A percentile compares a stretch with the other conserved stretches of the same genome.
Evolutionary conservation across 768 basidiomycete genomes (phyloP).

Genomic region (Auriculariales sp.): DNA sequence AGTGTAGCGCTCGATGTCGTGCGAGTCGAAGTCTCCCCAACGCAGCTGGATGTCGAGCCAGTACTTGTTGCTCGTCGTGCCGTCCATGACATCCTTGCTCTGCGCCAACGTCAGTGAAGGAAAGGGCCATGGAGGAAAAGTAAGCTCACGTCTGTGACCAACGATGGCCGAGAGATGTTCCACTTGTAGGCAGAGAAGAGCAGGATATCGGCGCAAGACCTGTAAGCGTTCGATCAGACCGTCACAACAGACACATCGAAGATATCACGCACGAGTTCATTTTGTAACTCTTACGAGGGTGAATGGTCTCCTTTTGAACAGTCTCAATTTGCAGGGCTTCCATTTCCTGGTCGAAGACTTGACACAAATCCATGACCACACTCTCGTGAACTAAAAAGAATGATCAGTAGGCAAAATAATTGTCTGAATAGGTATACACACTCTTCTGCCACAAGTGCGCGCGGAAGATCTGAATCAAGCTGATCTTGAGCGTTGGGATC

Average conservation of each 20-base stretch:
- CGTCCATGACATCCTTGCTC: slow-evolving; percentile 91
- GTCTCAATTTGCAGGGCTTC: slow-evolving; percentile 98
- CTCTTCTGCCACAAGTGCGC: slow-evolving; percentile 99
- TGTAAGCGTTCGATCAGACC: not conserved
- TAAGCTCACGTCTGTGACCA: slow-evolving; percentile 73
- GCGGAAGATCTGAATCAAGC: slow-evolving; percentile 99
- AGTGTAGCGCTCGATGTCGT: slow-evolving; percentile 97
- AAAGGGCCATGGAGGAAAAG: not conserved
- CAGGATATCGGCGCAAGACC: slow-evolving; percentile 92
- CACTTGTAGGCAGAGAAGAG: slow-evolving; percentile 96
- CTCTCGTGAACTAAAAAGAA: slow-evolving; percentile 59
- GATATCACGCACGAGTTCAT: slow-evolving; percentile 66
- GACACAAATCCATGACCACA: slow-evolving; percentile 91
- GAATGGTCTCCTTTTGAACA: slow-evolving; percentile 98
- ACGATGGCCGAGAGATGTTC: slow-evolving; percentile 93
- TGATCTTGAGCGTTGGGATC: slow-evolving; percentile 95
- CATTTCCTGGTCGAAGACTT: slow-evolving; percentile 97
- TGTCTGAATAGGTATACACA: slow-evolving; percentile 25
- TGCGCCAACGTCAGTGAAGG: slow-evolving; percentile 16
- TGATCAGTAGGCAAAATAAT: slow-evolving; percentile 11
- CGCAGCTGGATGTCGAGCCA: slow-evolving; percentile 94
- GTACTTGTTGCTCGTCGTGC: slow-evolving; percentile 97
- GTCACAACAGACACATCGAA: not conserved
- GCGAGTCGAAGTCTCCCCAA: slow-evolving; percentile 98
- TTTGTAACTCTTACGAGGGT: slow-evolving; percentile 99